Base-by-base conservation (phyloP, 805 yeast species). In the Saturnispora quitensis region DNA sequence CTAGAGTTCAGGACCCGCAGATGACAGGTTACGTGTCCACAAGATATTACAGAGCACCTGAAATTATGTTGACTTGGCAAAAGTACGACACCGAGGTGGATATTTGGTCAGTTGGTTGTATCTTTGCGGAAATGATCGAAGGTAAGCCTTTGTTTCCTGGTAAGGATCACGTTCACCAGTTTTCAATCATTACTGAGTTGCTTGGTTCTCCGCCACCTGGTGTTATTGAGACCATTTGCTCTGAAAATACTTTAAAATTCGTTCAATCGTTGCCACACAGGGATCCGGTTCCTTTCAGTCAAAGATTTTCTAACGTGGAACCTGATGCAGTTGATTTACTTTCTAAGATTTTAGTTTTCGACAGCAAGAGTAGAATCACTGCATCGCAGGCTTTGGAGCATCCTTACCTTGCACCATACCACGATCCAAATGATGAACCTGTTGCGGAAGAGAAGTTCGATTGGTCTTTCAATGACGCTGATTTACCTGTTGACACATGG, bases 381-480 rank as follows among this genome's bases (percentile, higher is more conserved):
- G 98, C 98, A 3, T 91, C 83, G 4, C 87, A 88, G 58, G 95
- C 96, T 2, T 75, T 93, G 62, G 77, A 82, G 10, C 98, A 93
- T 67, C 93, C 93, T 9, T 93, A 93, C 68, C 72, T 93, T 69
- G 86, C 89, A 27, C 96, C 96, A 12, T 93, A 91, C 68, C 99
- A 93, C 67, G 99, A 93, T 64, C 96, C 98, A 33, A 79, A 89
- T 4, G 99, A 93, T 69, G 99, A 93, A 70, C 99, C 99, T 1
- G 85, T 80, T 5, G 96, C 98, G 31, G 88, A 82, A 47, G 87
- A 85, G 58, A 86, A 85, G 66, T 93, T 93, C 62, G 99, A 93
- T 69, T 93, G 99, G 99, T 84, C 93, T 62, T 91, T 91, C 69
- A 91, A 93, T 67, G 98, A 95, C 60, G 98, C 97, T 0, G 99